phyloP scores from a whole-genome alignment of 2,329 filamentous ascomycete genomes.

The Myriosclerotinia curreyana region DNA sequence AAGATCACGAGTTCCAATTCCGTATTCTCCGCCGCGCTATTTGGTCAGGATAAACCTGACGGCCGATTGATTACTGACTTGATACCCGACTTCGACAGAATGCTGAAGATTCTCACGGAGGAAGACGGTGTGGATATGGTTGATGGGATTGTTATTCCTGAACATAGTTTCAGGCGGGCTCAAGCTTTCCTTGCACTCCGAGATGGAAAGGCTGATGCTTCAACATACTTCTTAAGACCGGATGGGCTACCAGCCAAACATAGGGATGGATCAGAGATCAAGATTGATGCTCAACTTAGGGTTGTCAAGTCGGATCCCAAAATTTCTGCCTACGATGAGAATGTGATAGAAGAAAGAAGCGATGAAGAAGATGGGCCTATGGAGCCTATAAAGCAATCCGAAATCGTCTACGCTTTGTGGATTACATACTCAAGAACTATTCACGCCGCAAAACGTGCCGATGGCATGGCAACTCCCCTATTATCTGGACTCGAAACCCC shows the following conservation, averaged over 20 bases:
- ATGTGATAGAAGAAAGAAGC: slow-evolving; percentile 61
- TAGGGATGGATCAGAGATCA: slow-evolving; percentile 85
- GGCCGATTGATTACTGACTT: slow-evolving; percentile 75
- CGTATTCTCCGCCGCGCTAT: slow-evolving; percentile 88
- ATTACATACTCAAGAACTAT: slow-evolving; percentile 94
- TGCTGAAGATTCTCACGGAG: slow-evolving; percentile 76
- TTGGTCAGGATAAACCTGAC: slow-evolving; percentile 82
- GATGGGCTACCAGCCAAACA: slow-evolving; percentile 83
- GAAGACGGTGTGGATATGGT: slow-evolving; percentile 80
- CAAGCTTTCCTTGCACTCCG: slow-evolving; percentile 78
- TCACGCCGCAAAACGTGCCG: slow-evolving; percentile 65
- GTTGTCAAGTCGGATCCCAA: slow-evolving; percentile 89
- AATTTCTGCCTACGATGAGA: slow-evolving; percentile 54
- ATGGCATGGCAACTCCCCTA: slow-evolving; percentile 61
- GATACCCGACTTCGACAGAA: slow-evolving; percentile 82
- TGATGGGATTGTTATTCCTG: slow-evolving; percentile 95
- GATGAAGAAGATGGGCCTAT: slow-evolving; percentile 47
- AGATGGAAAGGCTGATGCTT: slow-evolving; percentile 76
- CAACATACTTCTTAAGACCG: slow-evolving; percentile 75
- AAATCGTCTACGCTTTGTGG: slow-evolving; percentile 93
- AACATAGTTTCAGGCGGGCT: slow-evolving; percentile 91
- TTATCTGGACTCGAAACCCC: slow-evolving; percentile 67
- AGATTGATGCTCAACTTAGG: slow-evolving; percentile 93
- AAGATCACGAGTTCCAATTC: slow-evolving; percentile 90
- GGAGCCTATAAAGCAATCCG: slow-evolving; percentile 55